phyloP scores from a whole-genome alignment of 139 green algal genomes.

The Edaphochlamys debaryana region DNA sequence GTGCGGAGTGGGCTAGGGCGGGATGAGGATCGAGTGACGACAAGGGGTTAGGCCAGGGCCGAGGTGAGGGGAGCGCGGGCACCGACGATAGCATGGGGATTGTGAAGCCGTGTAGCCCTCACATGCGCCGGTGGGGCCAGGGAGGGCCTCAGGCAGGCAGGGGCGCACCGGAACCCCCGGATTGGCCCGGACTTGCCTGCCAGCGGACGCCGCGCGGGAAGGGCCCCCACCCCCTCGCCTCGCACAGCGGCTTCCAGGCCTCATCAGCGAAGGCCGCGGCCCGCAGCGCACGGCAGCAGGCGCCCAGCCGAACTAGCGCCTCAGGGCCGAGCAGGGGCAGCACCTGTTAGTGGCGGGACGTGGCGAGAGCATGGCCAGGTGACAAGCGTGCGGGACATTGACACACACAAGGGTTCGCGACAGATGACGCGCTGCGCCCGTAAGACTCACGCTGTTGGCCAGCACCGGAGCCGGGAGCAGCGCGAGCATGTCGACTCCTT shows the following conservation, averaged over 20 bases:
- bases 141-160: too few relatives aligned
- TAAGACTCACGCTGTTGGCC: not conserved
- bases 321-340: not conserved
- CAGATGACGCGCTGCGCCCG: too few relatives aligned
- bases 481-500: not conserved
- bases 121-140: too few relatives aligned
- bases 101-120: too few relatives aligned
- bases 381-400: too few relatives aligned
- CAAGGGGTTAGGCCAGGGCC: not conserved
- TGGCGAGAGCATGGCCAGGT: not conserved
- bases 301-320: not conserved
- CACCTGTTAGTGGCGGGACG: not conserved
- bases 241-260: slow-evolving; percentile 8
- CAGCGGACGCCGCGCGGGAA: not conserved
- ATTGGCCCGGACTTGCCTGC: too few relatives aligned
- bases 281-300: not conserved
- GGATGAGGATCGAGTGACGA: not conserved
- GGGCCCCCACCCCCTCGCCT: slow-evolving; percentile 7
- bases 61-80: not conserved
- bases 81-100: too few relatives aligned
- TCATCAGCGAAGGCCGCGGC: slow-evolving; percentile 2
- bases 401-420: too few relatives aligned
- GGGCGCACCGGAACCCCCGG: too few relatives aligned
- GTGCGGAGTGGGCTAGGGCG: too few relatives aligned
- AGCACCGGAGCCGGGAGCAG: slow-evolving; percentile 2